phyloP scores from a whole-genome alignment of 164 flowering plant species.

The Nymphaea thermarum region DNA sequence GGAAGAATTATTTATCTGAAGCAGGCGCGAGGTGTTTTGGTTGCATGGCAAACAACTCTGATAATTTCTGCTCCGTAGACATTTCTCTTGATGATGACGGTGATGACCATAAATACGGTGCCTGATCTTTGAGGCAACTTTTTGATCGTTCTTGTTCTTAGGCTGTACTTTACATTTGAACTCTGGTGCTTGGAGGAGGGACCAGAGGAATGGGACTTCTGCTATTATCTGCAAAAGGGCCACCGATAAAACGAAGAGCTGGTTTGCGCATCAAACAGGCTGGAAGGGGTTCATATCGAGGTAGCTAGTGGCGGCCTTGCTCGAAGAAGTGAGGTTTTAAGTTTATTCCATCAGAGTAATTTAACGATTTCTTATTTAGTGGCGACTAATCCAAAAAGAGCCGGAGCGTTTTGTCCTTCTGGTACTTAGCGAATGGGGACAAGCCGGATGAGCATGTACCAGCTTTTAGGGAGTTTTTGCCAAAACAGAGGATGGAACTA shows the following conservation, averaged over 20 bases:
- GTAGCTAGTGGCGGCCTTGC: constrained; percentile 42
- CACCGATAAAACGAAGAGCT: constrained; percentile 60
- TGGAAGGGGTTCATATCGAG: constrained; percentile 75
- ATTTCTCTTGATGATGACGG: background rate
- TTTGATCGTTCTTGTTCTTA: background rate
- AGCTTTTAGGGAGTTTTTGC: constrained; percentile 57
- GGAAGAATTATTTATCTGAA: background rate
- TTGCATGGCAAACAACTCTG: background rate
- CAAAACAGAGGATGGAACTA: constrained; percentile 55
- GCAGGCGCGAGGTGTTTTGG: background rate
- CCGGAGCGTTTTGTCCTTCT: background rate
- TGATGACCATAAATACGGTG: background rate
- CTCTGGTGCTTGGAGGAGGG: background rate
- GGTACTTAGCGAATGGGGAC: constrained; percentile 30
- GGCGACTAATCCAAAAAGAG: background rate
- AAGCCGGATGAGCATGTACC: constrained; percentile 24
- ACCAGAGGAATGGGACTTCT: constrained; percentile 24
- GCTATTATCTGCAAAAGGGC: constrained; percentile 41
- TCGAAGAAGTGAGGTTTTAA: background rate
- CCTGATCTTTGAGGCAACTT: background rate
- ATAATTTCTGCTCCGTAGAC: background rate
- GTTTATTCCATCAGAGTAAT: background rate
- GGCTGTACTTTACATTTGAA: background rate
- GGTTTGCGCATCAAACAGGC: constrained; percentile 73
- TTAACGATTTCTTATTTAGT: constrained; percentile 4